A percentile compares a stretch with the other conserved stretches of the same genome.
These are phyloP conservation scores for Aspergillus clavatus DNA, from an alignment of 2,329 filamentous ascomycete species.

Conservation along the genomic window DNA sequence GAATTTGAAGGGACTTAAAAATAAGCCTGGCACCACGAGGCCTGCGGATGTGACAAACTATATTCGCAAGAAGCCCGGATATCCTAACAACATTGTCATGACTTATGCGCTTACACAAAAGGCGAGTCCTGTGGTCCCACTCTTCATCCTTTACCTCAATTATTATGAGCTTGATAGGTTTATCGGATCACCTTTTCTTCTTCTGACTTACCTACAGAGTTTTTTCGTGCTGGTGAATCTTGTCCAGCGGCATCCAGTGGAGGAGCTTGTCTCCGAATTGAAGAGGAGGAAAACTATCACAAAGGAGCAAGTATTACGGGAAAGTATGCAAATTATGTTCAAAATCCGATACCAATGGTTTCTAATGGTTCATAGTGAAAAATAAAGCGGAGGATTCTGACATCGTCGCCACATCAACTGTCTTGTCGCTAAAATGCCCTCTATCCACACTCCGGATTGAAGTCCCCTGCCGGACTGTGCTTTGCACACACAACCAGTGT, in stretches of 20 bases:
- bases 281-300: constrained; percentile 66
- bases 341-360: constrained; percentile 1
- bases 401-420: constrained; percentile 79
- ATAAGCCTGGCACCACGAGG: constrained; percentile 89
- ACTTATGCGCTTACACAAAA: constrained; percentile 90
- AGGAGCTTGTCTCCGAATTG: constrained; percentile 65
- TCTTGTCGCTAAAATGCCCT: constrained; percentile 89
- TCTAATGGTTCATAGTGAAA: constrained; percentile 56
- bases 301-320: constrained; percentile 73
- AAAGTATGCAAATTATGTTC: constrained; percentile 54
- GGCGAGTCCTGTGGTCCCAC: constrained; percentile 47
- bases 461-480: constrained; percentile 70
- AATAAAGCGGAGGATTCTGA: constrained; percentile 80
- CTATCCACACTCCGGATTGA: constrained; percentile 78
- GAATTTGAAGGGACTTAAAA: constrained; percentile 93
- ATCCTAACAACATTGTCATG: constrained; percentile 73
- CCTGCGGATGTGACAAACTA: constrained; percentile 84
- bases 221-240: constrained; percentile 70
- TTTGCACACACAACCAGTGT: constrained; percentile 87
- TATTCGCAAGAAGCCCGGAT: constrained; percentile 62
- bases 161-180: too few species aligned
- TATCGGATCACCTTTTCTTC: background rate
- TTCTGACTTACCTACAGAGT: constrained; percentile 48
- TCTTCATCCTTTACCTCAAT: constrained; percentile 1
- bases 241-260: constrained; percentile 67